These are phyloP conservation scores for Trichoderma lentiforme DNA, from an alignment of 2,329 filamentous ascomycete genomes.

Conservation along the genomic window DNA sequence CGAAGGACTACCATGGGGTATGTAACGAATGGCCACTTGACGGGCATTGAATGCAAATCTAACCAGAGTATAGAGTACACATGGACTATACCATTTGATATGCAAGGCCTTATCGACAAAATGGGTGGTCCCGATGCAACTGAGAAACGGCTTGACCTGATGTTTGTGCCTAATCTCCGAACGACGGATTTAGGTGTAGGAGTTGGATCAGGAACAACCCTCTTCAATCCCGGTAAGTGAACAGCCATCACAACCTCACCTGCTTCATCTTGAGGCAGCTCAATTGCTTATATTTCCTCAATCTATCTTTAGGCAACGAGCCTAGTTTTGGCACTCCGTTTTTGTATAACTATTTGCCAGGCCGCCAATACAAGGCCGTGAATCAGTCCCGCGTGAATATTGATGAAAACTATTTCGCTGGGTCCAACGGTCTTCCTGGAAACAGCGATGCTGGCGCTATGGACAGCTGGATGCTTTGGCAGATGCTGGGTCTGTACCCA, in stretches of 20 bases:
- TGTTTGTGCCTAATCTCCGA: slow-evolving; percentile 39
- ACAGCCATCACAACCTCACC: slow-evolving; percentile 24
- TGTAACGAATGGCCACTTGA: slow-evolving; percentile 28
- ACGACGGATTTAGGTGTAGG: slow-evolving; percentile 37
- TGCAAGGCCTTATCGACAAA: slow-evolving; percentile 47
- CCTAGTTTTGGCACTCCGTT: slow-evolving; percentile 55
- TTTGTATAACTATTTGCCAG: slow-evolving; percentile 52
- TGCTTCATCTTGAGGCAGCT: slow-evolving; percentile 10
- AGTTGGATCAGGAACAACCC: slow-evolving; percentile 12
- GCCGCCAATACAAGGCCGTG: slow-evolving; percentile 50
- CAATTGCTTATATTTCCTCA: slow-evolving; percentile 17
- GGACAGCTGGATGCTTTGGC: slow-evolving; percentile 56
- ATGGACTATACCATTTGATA: slow-evolving; percentile 57
- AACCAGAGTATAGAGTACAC: slow-evolving; percentile 48
- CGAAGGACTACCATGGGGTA: slow-evolving; percentile 15
- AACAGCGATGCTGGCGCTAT: slow-evolving; percentile 59
- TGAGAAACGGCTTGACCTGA: slow-evolving; percentile 44
- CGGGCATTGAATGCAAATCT: slow-evolving; percentile 40
- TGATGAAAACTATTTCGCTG: slow-evolving; percentile 41
- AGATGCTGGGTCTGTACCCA: slow-evolving; percentile 54
- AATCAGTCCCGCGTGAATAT: slow-evolving; percentile 47
- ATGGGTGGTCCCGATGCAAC: slow-evolving; percentile 51
- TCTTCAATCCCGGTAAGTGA: slow-evolving; percentile 34
- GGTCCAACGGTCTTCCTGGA: slow-evolving; percentile 47
- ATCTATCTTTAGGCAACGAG: slow-evolving; percentile 46